A percentile compares a stretch with the other conserved stretches of the same genome.
These are phyloP conservation scores for Lolium perenne DNA, from an alignment of 176 grass and related monocot species.

Conservation along the genomic window DNA sequence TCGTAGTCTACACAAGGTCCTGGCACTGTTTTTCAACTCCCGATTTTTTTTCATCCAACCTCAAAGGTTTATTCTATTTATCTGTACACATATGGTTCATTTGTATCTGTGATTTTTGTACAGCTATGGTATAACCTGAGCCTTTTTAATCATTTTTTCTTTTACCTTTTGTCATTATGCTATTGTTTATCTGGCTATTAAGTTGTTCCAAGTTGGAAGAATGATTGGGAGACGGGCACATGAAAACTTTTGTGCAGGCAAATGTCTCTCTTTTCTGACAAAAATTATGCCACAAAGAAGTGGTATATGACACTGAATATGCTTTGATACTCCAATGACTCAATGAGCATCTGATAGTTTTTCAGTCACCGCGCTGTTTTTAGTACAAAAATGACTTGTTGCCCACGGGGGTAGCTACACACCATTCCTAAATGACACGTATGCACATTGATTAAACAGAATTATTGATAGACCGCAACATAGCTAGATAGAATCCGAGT, in stretches of 20 bases:
- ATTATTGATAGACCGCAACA: too few relatives aligned
- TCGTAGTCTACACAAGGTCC: constrained; percentile 23
- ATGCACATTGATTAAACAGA: too few relatives aligned
- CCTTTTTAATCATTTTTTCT: neutral
- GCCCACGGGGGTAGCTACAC: too few relatives aligned
- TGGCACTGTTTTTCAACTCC: neutral
- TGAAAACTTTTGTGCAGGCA: neutral
- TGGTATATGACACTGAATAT: neutral
- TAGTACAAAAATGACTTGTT: too few relatives aligned
- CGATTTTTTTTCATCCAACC: neutral
- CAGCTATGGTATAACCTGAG: neutral
- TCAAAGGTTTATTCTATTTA: neutral
- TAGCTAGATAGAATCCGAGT: too few relatives aligned
- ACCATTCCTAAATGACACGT: too few relatives aligned
- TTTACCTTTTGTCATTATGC: neutral
- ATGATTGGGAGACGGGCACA: neutral
- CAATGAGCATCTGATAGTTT: neutral
- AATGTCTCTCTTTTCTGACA: neutral
- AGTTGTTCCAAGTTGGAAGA: neutral
- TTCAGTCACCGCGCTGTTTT: too few relatives aligned
- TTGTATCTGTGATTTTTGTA: constrained; percentile 14
- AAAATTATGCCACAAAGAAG: too few relatives aligned
- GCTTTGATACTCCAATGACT: neutral
- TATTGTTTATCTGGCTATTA: neutral
- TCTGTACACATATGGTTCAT: constrained; percentile 23